Evolutionary conservation across 208 protist genomes (phyloP).

Genomic region (Leishmania gerbilli): DNA sequence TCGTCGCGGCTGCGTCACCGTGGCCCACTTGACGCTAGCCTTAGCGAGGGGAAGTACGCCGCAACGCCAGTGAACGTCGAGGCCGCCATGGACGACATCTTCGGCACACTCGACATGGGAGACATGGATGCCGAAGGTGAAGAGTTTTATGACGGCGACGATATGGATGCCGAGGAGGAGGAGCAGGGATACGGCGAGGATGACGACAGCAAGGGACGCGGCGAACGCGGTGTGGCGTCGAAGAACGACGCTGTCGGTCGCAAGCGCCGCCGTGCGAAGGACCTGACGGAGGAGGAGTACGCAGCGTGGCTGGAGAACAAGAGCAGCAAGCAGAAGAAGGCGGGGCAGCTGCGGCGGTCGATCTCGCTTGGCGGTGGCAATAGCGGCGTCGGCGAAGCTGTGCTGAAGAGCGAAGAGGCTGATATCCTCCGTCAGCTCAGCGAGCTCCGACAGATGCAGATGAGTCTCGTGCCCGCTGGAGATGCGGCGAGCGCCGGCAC

Average conservation of each 20-base stretch:
- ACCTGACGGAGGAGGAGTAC: constrained; percentile 80
- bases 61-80: constrained; percentile 62
- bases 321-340: constrained; percentile 21
- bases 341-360: constrained; percentile 1
- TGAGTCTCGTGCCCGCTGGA: constrained; percentile 19
- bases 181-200: neutral
- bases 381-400: constrained; percentile 13
- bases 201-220: constrained; percentile 25
- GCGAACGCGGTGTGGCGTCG: neutral
- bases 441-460: constrained; percentile 35
- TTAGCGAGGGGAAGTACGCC: constrained; percentile 68
- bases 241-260: constrained; percentile 8
- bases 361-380: constrained; percentile 30
- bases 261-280: constrained; percentile 35
- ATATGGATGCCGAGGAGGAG: constrained; percentile 4
- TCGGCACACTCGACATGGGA: constrained; percentile 75
- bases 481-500: neutral
- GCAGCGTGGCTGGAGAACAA: constrained; percentile 63
- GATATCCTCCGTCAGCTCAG: constrained; percentile 37
- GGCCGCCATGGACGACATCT: constrained; percentile 74
- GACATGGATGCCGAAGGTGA: constrained; percentile 71
- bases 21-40: constrained; percentile 65
- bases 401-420: constrained; percentile 29
- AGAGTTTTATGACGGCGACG: constrained; percentile 30
- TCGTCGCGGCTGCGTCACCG: constrained; percentile 61